Conservation (phyloP, 2,329 filamentous ascomycete species). For the Colletotrichum sp. region DNA sequence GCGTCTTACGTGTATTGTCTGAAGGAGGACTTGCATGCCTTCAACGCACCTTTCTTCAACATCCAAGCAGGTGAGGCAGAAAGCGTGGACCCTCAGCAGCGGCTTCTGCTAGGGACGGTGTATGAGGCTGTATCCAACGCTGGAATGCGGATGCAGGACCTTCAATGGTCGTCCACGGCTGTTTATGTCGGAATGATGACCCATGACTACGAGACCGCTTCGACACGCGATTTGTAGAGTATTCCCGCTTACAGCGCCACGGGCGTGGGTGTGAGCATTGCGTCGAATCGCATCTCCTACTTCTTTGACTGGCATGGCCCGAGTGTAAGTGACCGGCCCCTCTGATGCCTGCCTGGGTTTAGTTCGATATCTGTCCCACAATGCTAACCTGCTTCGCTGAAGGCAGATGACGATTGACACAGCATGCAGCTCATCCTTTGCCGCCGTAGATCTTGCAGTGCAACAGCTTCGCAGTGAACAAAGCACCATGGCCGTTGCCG, state of each 20-base stretch:
- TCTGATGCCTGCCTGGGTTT: constrained; percentile 36
- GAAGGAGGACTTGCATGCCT: constrained; percentile 15
- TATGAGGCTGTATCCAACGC: constrained; percentile 34
- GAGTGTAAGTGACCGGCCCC: constrained; percentile 42
- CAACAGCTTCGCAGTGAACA: constrained; percentile 38
- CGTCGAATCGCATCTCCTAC: constrained; percentile 31
- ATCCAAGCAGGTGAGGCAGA: constrained; percentile 30
- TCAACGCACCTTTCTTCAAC: constrained; percentile 33
- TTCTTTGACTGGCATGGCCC: too few relatives aligned
- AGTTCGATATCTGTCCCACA: background rate
- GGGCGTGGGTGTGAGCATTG: constrained; percentile 34
- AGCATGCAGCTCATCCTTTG: constrained; percentile 48
- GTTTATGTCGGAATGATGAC: constrained; percentile 24
- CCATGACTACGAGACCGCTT: constrained; percentile 27
- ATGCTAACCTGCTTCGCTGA: constrained; percentile 41
- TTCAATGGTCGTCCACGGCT: background rate
- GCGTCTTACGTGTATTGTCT: constrained; percentile 23
- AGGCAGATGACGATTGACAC: constrained; percentile 46
- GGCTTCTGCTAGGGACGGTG: constrained; percentile 34
- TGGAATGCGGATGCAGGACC: constrained; percentile 4
- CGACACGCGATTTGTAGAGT: constrained; percentile 25
- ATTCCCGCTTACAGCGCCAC: constrained; percentile 32
- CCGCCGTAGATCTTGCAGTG: constrained; percentile 44
- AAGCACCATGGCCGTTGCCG: constrained; percentile 28
- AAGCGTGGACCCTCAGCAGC: constrained; percentile 38